Base-by-base conservation (phyloP, 768 basidiomycete genomes). In the Mycena olivaceomarginata region DNA sequence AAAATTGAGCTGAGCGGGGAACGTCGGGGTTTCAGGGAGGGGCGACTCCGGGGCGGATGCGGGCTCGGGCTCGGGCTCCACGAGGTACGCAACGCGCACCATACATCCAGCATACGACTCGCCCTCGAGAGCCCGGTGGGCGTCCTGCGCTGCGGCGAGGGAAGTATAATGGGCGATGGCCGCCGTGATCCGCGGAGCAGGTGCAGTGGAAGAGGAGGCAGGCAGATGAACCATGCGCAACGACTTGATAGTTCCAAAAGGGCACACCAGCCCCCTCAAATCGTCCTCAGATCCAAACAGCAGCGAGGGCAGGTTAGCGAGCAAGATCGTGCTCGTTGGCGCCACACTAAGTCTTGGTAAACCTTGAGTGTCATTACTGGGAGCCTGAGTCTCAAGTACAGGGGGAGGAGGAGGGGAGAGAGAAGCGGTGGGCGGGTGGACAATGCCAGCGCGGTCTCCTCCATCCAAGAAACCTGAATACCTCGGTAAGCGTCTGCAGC, bases 401-500 rank as follows among this genome's bases (percentile, higher is more conserved):
- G 79, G 62, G 46, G 86, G 77, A 70, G 81, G 67, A 83, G 57
- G 82, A 82, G 64, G 51, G n/a, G 53, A 81, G 78, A 83, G 82
- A 78, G 77, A 82, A 67, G 88, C 80, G 51, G 85, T 83, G 25
- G 91, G 89, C 43, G 88, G 81, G 46, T 94, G 89, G 37, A 95
- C 87, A 51, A 92, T 87, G 83, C 94, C 87, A 8, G 91, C 88
- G 60, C 96, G 94, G 85, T 96, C 95, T 16, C 93, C 95, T 22
- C 95, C 95, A 81, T 96, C 95, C 75, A 96, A 87, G 81, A 96
- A 96, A 25, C 94, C 95, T 95, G 76, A 37, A 48, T 11, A 40
- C 11, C 12, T 53, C 78, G 41, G 76, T 69, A 68, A 72, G 64
- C 51, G 12, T 46, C 46, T 67, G 22, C 51, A 16, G 68, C 62